Percentiles rank a stretch among this genome's conserved stretches.
Conservation (phyloP, 2,329 filamentous ascomycete species). For the Pleomassaria siparia region DNA sequence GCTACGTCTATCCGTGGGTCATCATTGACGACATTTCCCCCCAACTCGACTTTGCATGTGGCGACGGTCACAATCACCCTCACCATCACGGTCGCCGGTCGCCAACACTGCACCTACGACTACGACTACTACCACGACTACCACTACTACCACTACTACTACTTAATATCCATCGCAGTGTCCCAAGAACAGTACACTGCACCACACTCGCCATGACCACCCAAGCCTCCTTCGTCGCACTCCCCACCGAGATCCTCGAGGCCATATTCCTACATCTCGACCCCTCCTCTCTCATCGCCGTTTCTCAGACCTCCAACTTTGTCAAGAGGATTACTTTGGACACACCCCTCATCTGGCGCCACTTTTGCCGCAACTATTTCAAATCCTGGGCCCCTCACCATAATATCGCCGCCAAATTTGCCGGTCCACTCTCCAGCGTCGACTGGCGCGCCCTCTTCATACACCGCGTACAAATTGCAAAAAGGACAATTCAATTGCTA, state of each 20-base stretch:
- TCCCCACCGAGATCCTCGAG: slow-evolving; percentile 85
- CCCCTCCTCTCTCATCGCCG: slow-evolving; percentile 52
- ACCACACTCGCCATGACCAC: slow-evolving; percentile 17
- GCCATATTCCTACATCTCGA: slow-evolving; percentile 69
- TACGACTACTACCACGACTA: not conserved
- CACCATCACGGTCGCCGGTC: too few species aligned
- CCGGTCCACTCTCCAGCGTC: slow-evolving; percentile 55
- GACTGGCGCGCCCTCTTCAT: slow-evolving; percentile 68
- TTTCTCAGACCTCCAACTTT: slow-evolving; percentile 63
- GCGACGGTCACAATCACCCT: too few species aligned
- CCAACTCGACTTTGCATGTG: too few species aligned
- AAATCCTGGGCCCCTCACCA: slow-evolving; percentile 68
- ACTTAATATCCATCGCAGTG: not conserved
- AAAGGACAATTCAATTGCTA: slow-evolving; percentile 48
- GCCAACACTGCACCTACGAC: not conserved
- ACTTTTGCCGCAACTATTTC: slow-evolving; percentile 70
- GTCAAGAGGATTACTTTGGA: slow-evolving; percentile 67
- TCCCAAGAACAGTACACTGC: too few species aligned
- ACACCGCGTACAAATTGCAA: slow-evolving; percentile 37
- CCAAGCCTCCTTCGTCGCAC: slow-evolving; percentile 29
- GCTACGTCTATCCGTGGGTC: too few species aligned
- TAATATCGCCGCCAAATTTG: slow-evolving; percentile 35
- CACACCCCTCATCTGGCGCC: slow-evolving; percentile 77
- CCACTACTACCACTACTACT: not conserved
- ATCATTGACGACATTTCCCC: too few species aligned